Evolutionary conservation across 768 basidiomycete genomes (phyloP).

Genomic region (Calocera cornea): DNA sequence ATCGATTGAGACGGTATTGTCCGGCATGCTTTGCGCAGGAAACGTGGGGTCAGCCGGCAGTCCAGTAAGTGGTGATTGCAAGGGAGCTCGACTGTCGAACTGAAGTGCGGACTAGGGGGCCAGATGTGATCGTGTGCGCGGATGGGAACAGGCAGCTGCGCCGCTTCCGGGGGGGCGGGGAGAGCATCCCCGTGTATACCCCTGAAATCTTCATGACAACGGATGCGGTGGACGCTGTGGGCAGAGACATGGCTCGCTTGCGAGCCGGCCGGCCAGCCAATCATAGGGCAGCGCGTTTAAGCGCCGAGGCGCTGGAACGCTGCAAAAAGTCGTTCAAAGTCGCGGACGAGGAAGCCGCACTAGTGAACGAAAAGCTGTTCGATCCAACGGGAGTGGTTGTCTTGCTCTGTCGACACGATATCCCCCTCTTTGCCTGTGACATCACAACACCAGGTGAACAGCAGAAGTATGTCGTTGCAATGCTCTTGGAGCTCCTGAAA

Average conservation of each 20-base stretch:
- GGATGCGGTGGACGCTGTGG: not conserved
- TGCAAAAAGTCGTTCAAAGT: constrained; percentile 6
- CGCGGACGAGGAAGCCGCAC: constrained; percentile 5
- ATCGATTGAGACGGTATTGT: no score
- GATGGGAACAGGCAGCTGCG: not conserved
- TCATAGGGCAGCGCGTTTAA: not conserved
- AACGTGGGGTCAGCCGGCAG: not conserved
- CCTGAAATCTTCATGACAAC: not conserved
- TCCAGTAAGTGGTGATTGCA: no score
- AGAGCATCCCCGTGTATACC: not conserved
- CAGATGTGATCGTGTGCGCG: not conserved
- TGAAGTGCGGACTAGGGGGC: not conserved
- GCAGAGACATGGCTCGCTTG: no score
- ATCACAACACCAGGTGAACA: constrained; percentile 7
- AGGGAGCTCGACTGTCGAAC: not conserved
- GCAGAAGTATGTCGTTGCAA: constrained; percentile 7
- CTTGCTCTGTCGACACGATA: constrained; percentile 9
- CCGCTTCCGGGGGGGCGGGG: not conserved
- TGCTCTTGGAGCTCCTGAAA: not conserved
- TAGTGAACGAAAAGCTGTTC: constrained; percentile 4
- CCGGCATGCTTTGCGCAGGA: not conserved
- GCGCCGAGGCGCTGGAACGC: no score
- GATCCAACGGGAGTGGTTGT: constrained; percentile 9
- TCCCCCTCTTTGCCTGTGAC: constrained; percentile 4
- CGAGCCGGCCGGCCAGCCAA: not conserved